phyloP scores from a whole-genome alignment of 2,329 filamentous ascomycete species.

The Ceratocystis cacaofunesta region DNA sequence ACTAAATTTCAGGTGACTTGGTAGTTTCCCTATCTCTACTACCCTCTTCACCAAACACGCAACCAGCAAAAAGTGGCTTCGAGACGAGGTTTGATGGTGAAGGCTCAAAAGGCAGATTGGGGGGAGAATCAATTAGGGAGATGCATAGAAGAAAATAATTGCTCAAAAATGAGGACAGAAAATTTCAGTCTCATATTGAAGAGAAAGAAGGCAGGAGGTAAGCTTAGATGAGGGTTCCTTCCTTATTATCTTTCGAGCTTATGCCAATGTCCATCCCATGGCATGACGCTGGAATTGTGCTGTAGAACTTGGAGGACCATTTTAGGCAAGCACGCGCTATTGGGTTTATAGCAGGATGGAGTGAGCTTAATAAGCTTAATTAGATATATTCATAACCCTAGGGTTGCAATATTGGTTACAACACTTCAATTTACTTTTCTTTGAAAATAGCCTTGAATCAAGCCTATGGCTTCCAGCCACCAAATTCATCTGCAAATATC shows the following conservation, averaged over 20 bases:
- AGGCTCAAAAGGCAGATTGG: constrained; percentile 16
- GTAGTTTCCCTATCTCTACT: background rate
- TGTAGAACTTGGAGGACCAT: background rate
- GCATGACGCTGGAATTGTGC: background rate
- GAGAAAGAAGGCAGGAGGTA: constrained; percentile 10
- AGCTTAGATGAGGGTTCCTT: constrained; percentile 1
- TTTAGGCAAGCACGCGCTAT: constrained; percentile 1
- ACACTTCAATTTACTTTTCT: background rate
- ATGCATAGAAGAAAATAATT: background rate
- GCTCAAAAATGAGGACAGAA: background rate
- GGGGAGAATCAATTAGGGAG: background rate
- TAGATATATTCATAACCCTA: background rate
- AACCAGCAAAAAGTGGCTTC: background rate
- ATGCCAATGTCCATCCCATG: background rate
- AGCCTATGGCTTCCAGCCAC: constrained; percentile 40
- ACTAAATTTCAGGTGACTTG: background rate
- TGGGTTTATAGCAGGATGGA: background rate
- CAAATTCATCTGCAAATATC: constrained; percentile 58
- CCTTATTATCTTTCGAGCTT: background rate
- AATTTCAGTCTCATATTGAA: background rate
- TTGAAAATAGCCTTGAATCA: background rate
- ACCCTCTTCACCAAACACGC: background rate
- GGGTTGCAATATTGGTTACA: background rate
- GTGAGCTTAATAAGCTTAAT: background rate
- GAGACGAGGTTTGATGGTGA: background rate